These are phyloP conservation scores for Mallotus nudiflorus DNA, from an alignment of 345 rosid genomes.

Conservation along the genomic window DNA sequence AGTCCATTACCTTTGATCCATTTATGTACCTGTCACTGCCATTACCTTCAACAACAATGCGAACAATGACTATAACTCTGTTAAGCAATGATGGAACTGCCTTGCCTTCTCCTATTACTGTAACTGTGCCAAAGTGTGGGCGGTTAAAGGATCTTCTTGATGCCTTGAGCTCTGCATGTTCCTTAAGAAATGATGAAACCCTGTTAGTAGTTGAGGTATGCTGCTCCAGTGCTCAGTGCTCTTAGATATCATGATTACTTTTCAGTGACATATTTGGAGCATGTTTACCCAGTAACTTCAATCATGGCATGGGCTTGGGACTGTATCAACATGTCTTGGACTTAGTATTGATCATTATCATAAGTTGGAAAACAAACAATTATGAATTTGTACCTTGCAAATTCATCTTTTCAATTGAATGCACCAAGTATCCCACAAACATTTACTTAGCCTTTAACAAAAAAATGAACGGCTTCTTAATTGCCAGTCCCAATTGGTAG, in stretches of 20 bases:
- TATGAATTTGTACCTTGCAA: background rate
- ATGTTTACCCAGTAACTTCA: background rate
- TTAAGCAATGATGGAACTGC: conserved; percentile 22
- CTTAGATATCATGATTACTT: background rate
- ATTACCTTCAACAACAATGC: conserved; percentile 28
- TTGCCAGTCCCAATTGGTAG: background rate
- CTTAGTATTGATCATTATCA: background rate
- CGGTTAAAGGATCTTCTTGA: conserved; percentile 28
- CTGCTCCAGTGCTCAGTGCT: conserved; percentile 3
- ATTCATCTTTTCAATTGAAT: background rate
- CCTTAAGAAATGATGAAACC: conserved; percentile 24
- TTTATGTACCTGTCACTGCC: conserved; percentile 31
- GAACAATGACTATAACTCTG: conserved; percentile 27
- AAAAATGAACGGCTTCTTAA: background rate
- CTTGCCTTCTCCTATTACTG: conserved; percentile 22
- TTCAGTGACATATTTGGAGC: background rate
- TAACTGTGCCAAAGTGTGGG: conserved; percentile 27
- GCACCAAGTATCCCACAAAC: background rate
- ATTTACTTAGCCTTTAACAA: too few species aligned
- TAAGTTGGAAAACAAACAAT: background rate
- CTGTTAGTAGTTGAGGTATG: conserved; percentile 28
- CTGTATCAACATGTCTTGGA: too few species aligned
- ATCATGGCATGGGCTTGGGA: background rate
- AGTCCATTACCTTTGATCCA: conserved; percentile 29
- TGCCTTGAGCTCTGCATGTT: conserved; percentile 24